phyloP scores from a whole-genome alignment of 2,329 filamentous ascomycete species.

The Botrytis porri region DNA sequence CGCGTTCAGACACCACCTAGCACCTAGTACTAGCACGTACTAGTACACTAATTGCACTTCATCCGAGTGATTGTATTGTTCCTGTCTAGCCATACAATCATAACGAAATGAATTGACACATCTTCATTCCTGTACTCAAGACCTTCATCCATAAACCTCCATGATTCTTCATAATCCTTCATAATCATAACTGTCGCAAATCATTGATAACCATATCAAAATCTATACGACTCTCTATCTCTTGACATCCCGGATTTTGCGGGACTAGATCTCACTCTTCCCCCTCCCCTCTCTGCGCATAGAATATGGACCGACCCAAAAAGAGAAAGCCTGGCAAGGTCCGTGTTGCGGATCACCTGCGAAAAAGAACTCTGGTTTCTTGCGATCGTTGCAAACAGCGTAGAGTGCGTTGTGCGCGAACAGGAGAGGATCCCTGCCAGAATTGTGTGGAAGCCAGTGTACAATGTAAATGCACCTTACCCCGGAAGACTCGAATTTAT shows the following conservation, averaged over 20 bases:
- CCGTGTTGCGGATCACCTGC: slow-evolving; percentile 39
- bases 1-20: not conserved
- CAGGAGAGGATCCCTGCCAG: slow-evolving; percentile 38
- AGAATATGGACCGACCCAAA: slow-evolving; percentile 18
- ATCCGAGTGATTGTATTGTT: not conserved
- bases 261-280: not conserved
- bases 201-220: not conserved
- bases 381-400: slow-evolving; percentile 42
- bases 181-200: not conserved
- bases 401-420: slow-evolving; percentile 40
- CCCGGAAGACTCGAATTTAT: slow-evolving; percentile 46
- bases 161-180: not conserved
- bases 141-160: not conserved
- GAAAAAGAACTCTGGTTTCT: slow-evolving; percentile 40
- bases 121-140: not conserved
- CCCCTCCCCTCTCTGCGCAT: slow-evolving; percentile 4
- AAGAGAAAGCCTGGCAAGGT: slow-evolving; percentile 36
- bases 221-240: not conserved
- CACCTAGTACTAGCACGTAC: not conserved
- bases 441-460: slow-evolving; percentile 42
- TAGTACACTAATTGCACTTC: not conserved
- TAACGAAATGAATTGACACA: not conserved
- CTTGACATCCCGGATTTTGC: not conserved
- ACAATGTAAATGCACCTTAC: slow-evolving; percentile 44
- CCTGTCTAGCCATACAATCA: not conserved